A percentile compares a stretch with the other conserved stretches of the same genome.
Conservation (phyloP, 768 basidiomycete species). For the Amanita polypyramis region DNA sequence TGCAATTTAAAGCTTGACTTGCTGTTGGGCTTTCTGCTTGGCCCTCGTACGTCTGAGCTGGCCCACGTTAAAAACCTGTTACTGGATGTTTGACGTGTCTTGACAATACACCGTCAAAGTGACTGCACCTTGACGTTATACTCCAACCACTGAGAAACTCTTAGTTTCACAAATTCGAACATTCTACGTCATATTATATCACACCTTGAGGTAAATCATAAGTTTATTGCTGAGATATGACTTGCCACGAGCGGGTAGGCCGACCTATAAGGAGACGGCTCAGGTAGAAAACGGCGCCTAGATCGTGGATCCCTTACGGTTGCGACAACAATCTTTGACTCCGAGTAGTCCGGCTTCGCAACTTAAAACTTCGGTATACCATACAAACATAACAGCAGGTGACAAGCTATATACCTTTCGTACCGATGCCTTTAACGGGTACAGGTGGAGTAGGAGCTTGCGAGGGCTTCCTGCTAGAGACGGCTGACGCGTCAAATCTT, state of each 20-base stretch:
- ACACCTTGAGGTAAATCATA: slow-evolving; percentile 87
- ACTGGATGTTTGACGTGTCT: not conserved
- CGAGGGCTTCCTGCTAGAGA: slow-evolving; percentile 60
- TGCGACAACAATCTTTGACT: slow-evolving; percentile 96
- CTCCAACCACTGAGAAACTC: slow-evolving; percentile 82
- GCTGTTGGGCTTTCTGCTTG: slow-evolving; percentile 69
- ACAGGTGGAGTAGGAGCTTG: slow-evolving; percentile 70
- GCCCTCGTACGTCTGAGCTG: slow-evolving; percentile 87
- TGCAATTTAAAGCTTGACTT: slow-evolving; percentile 12
- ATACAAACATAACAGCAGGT: not conserved
- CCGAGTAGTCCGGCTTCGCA: slow-evolving; percentile 95
- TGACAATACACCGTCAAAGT: not conserved
- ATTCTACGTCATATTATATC: slow-evolving; percentile 12
- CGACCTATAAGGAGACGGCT: slow-evolving; percentile 51
- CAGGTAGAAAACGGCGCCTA: not conserved
- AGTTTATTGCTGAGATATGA: slow-evolving; percentile 98
- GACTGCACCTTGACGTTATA: slow-evolving; percentile 81
- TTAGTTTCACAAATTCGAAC: not conserved
- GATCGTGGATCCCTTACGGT: slow-evolving; percentile 49
- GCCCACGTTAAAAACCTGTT: slow-evolving; percentile 94
- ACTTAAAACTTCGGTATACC: slow-evolving; percentile 31
- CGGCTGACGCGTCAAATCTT: slow-evolving; percentile 67
- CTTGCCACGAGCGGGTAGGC: slow-evolving; percentile 95
- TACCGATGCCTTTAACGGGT: slow-evolving; percentile 82
- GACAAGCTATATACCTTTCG: slow-evolving; percentile 49